A percentile compares a stretch with the other conserved stretches of the same genome.
Conservation (phyloP, 169 alveolate genomes). For the Plasmodium knowlesi region DNA sequence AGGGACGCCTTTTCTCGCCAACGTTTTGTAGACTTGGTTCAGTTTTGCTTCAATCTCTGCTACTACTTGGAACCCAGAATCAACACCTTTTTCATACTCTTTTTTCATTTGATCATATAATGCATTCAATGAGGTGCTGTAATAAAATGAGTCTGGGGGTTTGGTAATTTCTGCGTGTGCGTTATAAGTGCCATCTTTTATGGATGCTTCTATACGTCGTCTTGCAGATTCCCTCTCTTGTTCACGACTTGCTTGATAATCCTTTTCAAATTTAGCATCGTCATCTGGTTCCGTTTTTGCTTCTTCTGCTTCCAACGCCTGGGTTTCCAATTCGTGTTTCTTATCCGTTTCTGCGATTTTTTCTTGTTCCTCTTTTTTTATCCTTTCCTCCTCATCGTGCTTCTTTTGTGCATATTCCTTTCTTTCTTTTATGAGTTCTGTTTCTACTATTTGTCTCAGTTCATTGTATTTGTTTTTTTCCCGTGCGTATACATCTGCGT, state of each 20-base stretch:
- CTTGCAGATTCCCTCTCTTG: background rate
- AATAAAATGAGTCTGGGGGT: constrained; percentile 30
- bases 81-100: background rate
- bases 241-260: background rate
- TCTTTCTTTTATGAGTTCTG: constrained; percentile 16
- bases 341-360: background rate
- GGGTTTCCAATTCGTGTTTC: constrained; percentile 39
- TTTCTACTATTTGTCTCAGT: background rate
- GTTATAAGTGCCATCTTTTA: background rate
- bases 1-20: background rate
- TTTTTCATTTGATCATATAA: background rate
- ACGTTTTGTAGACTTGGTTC: background rate
- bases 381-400: background rate
- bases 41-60: background rate
- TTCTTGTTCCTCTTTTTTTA: constrained; percentile 34
- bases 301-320: constrained; percentile 40
- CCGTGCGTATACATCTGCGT: constrained; percentile 1
- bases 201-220: background rate
- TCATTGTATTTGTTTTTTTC: constrained; percentile 3
- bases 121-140: background rate
- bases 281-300: constrained; percentile 4
- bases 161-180: background rate
- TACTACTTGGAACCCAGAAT: background rate
- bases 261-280: constrained; percentile 14
- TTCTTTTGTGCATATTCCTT: background rate